phyloP scores from a whole-genome alignment of 495 filamentous ascomycete genomes.

The Penicillium tannophilum region DNA sequence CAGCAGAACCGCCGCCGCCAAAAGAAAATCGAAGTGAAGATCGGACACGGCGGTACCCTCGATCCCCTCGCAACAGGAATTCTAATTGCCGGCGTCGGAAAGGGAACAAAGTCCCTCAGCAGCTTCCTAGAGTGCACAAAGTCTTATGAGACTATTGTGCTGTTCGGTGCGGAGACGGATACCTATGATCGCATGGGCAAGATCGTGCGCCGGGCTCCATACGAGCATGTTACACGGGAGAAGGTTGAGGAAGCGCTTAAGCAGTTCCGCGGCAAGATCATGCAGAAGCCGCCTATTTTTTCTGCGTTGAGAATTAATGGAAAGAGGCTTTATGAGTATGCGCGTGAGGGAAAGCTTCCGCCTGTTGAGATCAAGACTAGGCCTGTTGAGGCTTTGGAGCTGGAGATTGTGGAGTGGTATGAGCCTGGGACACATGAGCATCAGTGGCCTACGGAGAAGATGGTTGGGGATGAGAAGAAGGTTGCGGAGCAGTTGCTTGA shows the following conservation, averaged over 20 bases:
- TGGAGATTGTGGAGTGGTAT: slow-evolving; percentile 86
- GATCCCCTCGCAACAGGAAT: slow-evolving; percentile 95
- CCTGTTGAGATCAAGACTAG: slow-evolving; percentile 81
- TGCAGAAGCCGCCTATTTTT: slow-evolving; percentile 89
- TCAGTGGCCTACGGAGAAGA: slow-evolving; percentile 74
- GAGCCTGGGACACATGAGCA: slow-evolving; percentile 76
- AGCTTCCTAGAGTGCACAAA: slow-evolving; percentile 86
- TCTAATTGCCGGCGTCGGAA: slow-evolving; percentile 82
- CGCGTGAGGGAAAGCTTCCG: slow-evolving; percentile 79
- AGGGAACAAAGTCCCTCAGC: slow-evolving; percentile 80
- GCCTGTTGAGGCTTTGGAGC: slow-evolving; percentile 69
- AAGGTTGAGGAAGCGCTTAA: slow-evolving; percentile 74
- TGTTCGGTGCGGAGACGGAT: slow-evolving; percentile 93
- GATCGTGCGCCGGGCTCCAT: slow-evolving; percentile 69
- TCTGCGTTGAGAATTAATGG: slow-evolving; percentile 91
- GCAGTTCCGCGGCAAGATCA: slow-evolving; percentile 80
- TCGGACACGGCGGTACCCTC: slow-evolving; percentile 94
- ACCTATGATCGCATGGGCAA: slow-evolving; percentile 87
- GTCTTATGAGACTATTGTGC: slow-evolving; percentile 81
- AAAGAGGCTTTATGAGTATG: slow-evolving; percentile 94
- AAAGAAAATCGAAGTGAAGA: slow-evolving; percentile 70
- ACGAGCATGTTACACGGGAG: slow-evolving; percentile 76
- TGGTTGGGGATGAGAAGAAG: slow-evolving; percentile 67
- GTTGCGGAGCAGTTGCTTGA: slow-evolving; percentile 70
- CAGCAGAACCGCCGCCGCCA: slow-evolving; percentile 56